Evolutionary conservation across 768 basidiomycete genomes (phyloP).

Genomic region (Boletus speciosus): DNA sequence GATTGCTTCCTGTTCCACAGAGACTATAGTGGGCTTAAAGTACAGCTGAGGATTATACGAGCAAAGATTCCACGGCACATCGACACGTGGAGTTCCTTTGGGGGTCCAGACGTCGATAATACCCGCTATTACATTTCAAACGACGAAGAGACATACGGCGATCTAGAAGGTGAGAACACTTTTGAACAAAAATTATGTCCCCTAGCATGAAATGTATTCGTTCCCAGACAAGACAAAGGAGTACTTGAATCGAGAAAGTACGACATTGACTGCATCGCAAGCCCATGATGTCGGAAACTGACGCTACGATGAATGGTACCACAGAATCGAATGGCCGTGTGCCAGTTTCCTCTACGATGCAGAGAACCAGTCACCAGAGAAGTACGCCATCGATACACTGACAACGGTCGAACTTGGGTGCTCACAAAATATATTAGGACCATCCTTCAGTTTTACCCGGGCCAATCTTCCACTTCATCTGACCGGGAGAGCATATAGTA

Average conservation of each 20-base stretch:
- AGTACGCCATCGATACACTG: constrained; percentile 8
- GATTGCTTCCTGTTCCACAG: constrained; percentile 33
- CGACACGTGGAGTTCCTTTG: constrained; percentile 11
- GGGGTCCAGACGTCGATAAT: background rate
- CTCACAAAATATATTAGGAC: constrained; percentile 4
- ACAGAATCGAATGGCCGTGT: background rate
- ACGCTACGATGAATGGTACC: background rate
- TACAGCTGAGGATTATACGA: constrained; percentile 55
- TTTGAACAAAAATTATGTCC: background rate
- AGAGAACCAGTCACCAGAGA: background rate
- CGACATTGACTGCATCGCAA: background rate
- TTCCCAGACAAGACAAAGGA: constrained; percentile 3
- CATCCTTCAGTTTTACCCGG: constrained; percentile 12
- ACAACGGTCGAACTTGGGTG: background rate
- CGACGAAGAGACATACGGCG: constrained; percentile 2
- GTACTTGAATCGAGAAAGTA: background rate
- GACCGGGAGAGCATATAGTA: background rate
- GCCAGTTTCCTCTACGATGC: background rate
- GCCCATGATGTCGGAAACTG: background rate
- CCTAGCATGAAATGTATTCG: background rate
- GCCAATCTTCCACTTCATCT: constrained; percentile 4
- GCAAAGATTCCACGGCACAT: constrained; percentile 25
- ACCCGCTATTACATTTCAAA: background rate
- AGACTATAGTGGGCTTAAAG: constrained; percentile 72
- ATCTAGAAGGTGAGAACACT: constrained; percentile 6